Evolutionary conservation across 176 grass and related monocot genomes (phyloP).

Genomic region (Rhynchospora breviuscula): DNA sequence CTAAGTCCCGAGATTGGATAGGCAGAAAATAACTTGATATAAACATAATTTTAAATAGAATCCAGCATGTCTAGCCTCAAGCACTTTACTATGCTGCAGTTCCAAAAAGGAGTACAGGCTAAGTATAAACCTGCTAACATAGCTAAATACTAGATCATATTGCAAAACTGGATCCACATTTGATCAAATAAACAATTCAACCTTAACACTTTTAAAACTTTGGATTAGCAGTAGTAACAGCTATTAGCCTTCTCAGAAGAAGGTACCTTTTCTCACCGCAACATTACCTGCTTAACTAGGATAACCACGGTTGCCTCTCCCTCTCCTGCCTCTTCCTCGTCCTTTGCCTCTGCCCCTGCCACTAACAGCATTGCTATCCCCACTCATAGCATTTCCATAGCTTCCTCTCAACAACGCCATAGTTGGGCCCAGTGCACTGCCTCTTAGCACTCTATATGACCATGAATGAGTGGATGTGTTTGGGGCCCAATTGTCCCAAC

Average conservation of each 20-base stretch:
- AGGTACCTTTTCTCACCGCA: neutral
- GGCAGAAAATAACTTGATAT: neutral
- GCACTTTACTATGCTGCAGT: neutral
- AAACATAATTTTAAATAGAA: neutral
- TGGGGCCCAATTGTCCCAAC: conserved; percentile 48
- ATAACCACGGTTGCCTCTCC: neutral
- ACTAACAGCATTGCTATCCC: neutral
- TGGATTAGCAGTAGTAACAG: neutral
- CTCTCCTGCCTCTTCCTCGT: neutral
- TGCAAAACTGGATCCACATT: neutral
- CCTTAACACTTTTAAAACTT: neutral
- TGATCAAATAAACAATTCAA: neutral
- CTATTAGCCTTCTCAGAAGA: neutral
- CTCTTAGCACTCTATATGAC: conserved; percentile 65
- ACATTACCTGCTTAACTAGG: neutral
- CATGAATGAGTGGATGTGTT: conserved; percentile 53
- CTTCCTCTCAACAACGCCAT: conserved; percentile 56
- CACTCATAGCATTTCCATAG: conserved; percentile 6
- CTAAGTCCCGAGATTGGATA: neutral
- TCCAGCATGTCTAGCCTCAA: neutral
- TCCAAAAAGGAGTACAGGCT: neutral
- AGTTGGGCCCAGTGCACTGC: conserved; percentile 74
- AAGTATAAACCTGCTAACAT: neutral
- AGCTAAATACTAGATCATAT: neutral
- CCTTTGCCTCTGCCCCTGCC: neutral